phyloP scores from a whole-genome alignment of 2,329 filamentous ascomycete genomes.

The Sporothrix luriei region DNA sequence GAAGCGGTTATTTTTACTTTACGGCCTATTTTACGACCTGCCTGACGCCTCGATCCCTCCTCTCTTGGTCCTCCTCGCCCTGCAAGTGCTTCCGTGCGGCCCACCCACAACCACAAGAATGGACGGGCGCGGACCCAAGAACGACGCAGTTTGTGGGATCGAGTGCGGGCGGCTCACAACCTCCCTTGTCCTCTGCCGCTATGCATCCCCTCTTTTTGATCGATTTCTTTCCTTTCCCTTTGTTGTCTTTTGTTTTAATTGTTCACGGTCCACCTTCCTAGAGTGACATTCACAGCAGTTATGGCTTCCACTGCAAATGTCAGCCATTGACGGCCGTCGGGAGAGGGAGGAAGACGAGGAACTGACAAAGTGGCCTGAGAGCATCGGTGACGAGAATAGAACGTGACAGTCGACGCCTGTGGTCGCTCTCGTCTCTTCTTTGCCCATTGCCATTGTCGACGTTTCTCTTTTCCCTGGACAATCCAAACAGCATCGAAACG shows the following conservation, averaged over 20 bases:
- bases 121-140: slow-evolving; percentile 17
- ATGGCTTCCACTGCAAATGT: not conserved
- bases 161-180: slow-evolving; percentile 3
- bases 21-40: not conserved
- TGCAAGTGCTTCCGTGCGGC: slow-evolving; percentile 19
- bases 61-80: not conserved
- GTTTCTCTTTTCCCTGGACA: too few species aligned
- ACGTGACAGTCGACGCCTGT: not conserved
- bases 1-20: slow-evolving; percentile 26
- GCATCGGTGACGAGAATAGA: not conserved
- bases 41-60: not conserved
- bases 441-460: not conserved
- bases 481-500: slow-evolving; percentile 11
- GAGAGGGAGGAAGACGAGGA: not conserved
- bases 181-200: slow-evolving; percentile 23
- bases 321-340: slow-evolving; percentile 1
- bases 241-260: not conserved
- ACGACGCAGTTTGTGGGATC: not conserved
- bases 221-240: not conserved
- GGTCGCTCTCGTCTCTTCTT: not conserved
- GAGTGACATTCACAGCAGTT: slow-evolving; percentile 17
- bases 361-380: not conserved
- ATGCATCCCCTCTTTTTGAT: not conserved
- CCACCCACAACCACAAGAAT: slow-evolving; percentile 20
- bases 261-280: not conserved